phyloP scores from a whole-genome alignment of 108 stramenopile species.

The Pseudonitzschia delicatissima region DNA sequence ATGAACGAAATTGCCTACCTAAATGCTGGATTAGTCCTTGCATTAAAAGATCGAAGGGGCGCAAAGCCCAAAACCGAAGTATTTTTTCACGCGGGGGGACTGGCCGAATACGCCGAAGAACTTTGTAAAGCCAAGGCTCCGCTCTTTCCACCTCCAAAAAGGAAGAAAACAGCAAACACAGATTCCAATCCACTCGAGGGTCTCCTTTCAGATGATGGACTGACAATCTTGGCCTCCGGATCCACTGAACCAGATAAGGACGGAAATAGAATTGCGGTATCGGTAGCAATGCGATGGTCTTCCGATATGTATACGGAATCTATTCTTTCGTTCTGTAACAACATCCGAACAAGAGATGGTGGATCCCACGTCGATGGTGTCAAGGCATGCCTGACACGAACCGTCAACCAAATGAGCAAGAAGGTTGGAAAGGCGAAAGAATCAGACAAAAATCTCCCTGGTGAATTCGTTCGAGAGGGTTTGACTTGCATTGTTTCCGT shows the following conservation, averaged over 20 bases:
- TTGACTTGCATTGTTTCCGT: slow-evolving; percentile 88
- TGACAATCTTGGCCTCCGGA: slow-evolving; percentile 39
- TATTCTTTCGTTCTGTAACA: slow-evolving; percentile 91
- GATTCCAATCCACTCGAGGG: slow-evolving; percentile 29
- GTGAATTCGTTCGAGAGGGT: slow-evolving; percentile 93
- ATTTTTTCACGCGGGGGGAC: slow-evolving; percentile 87
- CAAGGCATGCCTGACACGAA: slow-evolving; percentile 82
- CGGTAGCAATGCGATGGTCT: slow-evolving; percentile 86
- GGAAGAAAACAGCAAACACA: slow-evolving; percentile 14
- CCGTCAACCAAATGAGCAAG: slow-evolving; percentile 76
- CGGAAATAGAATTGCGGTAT: slow-evolving; percentile 64
- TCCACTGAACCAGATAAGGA: slow-evolving; percentile 23
- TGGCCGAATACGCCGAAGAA: slow-evolving; percentile 81
- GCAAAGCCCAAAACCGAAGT: slow-evolving; percentile 45
- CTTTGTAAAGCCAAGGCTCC: slow-evolving; percentile 80
- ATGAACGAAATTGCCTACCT: slow-evolving; percentile 89
- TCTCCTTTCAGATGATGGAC: slow-evolving; percentile 41
- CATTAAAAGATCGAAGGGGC: slow-evolving; percentile 72
- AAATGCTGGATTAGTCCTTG: slow-evolving; percentile 87
- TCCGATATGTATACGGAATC: slow-evolving; percentile 88
- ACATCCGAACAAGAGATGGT: slow-evolving; percentile 91
- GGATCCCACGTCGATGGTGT: slow-evolving; percentile 94
- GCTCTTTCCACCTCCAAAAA: slow-evolving; percentile 45
- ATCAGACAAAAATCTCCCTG: slow-evolving; percentile 65
- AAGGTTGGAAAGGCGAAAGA: slow-evolving; percentile 81